Evolutionary conservation across 2,329 filamentous ascomycete genomes (phyloP), one percentile per base, ranked within the genome.

Genomic region (Fusarium avenaceum): DNA sequence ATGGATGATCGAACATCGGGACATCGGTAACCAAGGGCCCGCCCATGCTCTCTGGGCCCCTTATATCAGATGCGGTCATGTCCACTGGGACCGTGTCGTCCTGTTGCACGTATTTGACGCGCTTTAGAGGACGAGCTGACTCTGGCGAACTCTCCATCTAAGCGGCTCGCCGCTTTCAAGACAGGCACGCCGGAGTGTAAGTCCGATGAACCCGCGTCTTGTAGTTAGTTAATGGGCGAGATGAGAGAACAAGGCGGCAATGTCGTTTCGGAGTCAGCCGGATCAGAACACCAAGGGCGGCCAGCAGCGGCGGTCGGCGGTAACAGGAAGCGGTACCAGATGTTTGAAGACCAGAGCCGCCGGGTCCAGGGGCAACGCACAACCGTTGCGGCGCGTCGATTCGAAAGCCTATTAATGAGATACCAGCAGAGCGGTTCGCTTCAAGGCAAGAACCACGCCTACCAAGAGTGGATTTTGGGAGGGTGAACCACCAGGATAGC

Each of bases 391-490:
- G 64, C 61, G 57, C 66, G 71, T 71, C 51, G 50, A 63, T 53
- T 59, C 51, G 64, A 46, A 48, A 67, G 63, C 68, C 62, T 71
- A 62, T 70, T 67, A 59, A 63, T 40, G 58, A 70, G 61, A 72
- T 75, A 69, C 72, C 71, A 76, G 65, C 63, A 71, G 67, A 62
- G 54, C 69, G 74, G 72, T 75, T 76, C 70, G 71, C 72, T 71
- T 72, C 59, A 70, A 71, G 68, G 68, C 70, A 71, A 68, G 48
- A 73, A 63, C 64, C 62, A 65, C 65, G 53, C 62, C 71, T 65
- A 52, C 63, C 28, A 53, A 69, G 67, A 71, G 70, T 72, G 74
- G 71, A 65, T 73, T 74, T 65, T 57, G 49, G 65, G 67, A 67
- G 67, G 58, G 64, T 58, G 69, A 64, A 68, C 70, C 64, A 67